Conservation (phyloP, 2,329 filamentous ascomycete genomes). For the Colletotrichum liriopes region DNA sequence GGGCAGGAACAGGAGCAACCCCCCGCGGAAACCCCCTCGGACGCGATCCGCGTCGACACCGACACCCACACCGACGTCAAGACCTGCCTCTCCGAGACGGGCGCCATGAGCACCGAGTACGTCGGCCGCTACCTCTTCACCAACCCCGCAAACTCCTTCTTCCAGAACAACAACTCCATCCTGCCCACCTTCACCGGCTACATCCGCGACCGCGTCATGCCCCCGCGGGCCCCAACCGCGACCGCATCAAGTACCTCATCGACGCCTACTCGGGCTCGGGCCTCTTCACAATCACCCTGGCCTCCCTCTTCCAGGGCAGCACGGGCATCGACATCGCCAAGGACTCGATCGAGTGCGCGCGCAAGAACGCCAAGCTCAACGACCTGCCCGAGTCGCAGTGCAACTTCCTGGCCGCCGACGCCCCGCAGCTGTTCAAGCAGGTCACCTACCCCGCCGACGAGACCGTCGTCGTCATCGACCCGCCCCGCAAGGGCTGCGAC, state of each 20-base stretch:
- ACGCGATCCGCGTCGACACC: conserved; percentile 67
- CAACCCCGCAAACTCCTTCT: conserved; percentile 95
- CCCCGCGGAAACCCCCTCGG: conserved; percentile 53
- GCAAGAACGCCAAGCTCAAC: conserved; percentile 85
- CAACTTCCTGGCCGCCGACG: conserved; percentile 91
- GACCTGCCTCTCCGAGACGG: conserved; percentile 89
- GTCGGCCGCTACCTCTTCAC: conserved; percentile 87
- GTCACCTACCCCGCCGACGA: conserved; percentile 82
- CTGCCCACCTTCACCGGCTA: conserved; percentile 88
- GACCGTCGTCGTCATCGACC: conserved; percentile 95
- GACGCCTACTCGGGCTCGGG: conserved; percentile 98
- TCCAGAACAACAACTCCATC: conserved; percentile 99
- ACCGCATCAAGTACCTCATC: conserved; percentile 85
- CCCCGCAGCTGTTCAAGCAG: conserved; percentile 83
- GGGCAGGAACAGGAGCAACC: conserved; percentile 50
- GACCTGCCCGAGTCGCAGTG: conserved; percentile 77
- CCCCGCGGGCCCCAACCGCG: conserved; percentile 56
- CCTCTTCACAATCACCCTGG: conserved; percentile 96
- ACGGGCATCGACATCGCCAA: conserved; percentile 92
- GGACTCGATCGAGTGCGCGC: conserved; percentile 84
- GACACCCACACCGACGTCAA: conserved; percentile 82
- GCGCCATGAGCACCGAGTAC: conserved; percentile 88
- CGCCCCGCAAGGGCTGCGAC: conserved; percentile 96
- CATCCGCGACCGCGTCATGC: conserved; percentile 84
- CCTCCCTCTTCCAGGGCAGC: conserved; percentile 85